phyloP scores from a whole-genome alignment of 768 basidiomycete genomes.

The Leucogyrophana mollusca region DNA sequence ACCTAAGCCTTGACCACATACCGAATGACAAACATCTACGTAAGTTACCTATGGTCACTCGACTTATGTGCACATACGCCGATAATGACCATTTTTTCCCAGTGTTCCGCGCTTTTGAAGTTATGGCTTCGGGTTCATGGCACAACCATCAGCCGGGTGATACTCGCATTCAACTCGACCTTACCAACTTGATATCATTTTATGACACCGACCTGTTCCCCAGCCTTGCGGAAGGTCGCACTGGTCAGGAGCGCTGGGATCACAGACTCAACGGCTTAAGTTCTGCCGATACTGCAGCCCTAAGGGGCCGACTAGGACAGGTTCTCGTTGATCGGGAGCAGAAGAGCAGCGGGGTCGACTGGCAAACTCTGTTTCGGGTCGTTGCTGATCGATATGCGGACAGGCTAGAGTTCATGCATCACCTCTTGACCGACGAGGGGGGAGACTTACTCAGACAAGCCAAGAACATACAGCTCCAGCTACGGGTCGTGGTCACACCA shows the following conservation, averaged over 20 bases:
- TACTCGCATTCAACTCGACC: conserved; percentile 21
- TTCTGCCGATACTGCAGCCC: conserved; percentile 7
- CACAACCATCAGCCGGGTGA: conserved; percentile 25
- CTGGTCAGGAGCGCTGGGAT: conserved; percentile 16
- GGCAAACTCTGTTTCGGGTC: conserved; percentile 36
- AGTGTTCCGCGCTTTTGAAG: conserved; percentile 5
- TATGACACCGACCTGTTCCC: conserved; percentile 23
- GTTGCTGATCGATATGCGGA: conserved; percentile 41
- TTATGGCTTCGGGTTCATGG: conserved; percentile 18
- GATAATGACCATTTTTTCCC: background rate
- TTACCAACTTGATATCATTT: conserved; percentile 21
- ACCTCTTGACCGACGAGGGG: conserved; percentile 28
- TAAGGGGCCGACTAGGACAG: conserved; percentile 6
- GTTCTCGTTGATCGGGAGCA: conserved; percentile 1
- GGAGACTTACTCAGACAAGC: conserved; percentile 11
- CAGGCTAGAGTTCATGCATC: conserved; percentile 37
- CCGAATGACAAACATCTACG: no score
- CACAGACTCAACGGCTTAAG: conserved; percentile 16
- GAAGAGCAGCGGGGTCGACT: conserved; percentile 36
- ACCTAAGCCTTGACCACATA: no score
- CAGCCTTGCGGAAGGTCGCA: conserved; percentile 13
- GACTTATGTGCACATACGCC: no score
- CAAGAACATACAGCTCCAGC: conserved; percentile 11
- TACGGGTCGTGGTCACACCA: conserved; percentile 15
- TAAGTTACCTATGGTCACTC: no score